A percentile compares a stretch with the other conserved stretches of the same genome.
Conservation (phyloP, 2,329 filamentous ascomycete genomes). For the Exophiala phaeomuriformis region DNA sequence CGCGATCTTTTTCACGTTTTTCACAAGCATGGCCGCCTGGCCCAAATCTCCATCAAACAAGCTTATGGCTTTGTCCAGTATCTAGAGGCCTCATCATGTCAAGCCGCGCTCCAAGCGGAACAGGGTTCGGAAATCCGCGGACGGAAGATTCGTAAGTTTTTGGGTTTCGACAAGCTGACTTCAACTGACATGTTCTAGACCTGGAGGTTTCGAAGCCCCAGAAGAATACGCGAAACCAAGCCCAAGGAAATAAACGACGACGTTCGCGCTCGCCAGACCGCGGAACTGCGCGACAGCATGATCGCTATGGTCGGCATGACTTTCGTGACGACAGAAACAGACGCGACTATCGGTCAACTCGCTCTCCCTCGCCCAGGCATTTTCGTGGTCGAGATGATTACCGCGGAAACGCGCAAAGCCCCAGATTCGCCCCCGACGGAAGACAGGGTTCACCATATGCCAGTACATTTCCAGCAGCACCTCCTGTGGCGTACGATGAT, state of each 20-base stretch:
- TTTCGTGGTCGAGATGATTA: conserved; percentile 60
- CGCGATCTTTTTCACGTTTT: conserved; percentile 90
- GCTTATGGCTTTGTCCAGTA: conserved; percentile 97
- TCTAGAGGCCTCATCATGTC: conserved; percentile 66
- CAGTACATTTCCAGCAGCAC: conserved; percentile 59
- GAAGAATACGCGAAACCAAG: conserved; percentile 61
- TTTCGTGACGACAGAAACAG: conserved; percentile 45
- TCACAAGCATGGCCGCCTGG: conserved; percentile 73
- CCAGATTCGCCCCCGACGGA: conserved; percentile 40
- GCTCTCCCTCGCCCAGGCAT: conserved; percentile 54
- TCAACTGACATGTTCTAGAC: conserved; percentile 40
- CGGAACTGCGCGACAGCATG: conserved; percentile 22
- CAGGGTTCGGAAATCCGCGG: conserved; percentile 77
- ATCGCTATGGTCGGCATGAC: conserved; percentile 37
- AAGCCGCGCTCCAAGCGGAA: conserved; percentile 64
- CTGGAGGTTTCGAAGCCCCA: conserved; percentile 85
- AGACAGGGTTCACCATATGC: conserved; percentile 60
- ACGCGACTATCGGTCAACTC: conserved; percentile 57
- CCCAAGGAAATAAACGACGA: conserved; percentile 40
- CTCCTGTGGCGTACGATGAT: conserved; percentile 53
- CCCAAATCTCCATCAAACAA: conserved; percentile 93
- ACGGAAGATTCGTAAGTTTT: conserved; percentile 61
- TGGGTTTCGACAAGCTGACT: not conserved
- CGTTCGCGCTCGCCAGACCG: conserved; percentile 38
- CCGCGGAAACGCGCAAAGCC: conserved; percentile 37